A percentile compares a stretch with the other conserved stretches of the same genome.
phyloP scores from a whole-genome alignment of 2,329 filamentous ascomycete genomes.

The Zalaria obscura region DNA sequence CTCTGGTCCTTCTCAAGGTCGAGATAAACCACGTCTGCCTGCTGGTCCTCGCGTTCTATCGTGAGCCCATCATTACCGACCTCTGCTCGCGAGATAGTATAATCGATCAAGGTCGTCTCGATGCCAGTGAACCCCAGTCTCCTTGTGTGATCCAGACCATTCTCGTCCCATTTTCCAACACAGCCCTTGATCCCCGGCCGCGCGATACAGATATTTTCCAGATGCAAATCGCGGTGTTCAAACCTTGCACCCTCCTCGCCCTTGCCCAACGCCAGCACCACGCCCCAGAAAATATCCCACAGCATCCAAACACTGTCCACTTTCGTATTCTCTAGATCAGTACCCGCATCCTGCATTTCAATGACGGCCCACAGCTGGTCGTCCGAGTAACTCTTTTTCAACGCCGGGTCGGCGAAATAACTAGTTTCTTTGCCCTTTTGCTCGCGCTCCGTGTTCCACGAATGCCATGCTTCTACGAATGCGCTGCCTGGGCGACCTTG shows the following conservation, averaged over 20 bases:
- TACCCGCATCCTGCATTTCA: conserved; percentile 53
- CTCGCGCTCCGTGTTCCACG: conserved; percentile 28
- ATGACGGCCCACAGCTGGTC: conserved; percentile 49
- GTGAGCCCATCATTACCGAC: conserved; percentile 18
- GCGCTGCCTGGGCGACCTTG: conserved; percentile 39
- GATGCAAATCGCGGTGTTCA: conserved; percentile 52
- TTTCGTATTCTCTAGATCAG: conserved; percentile 32
- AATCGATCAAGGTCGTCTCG: conserved; percentile 53
- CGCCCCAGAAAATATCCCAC: conserved; percentile 55
- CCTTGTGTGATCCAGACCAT: conserved; percentile 12
- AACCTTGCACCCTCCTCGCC: conserved; percentile 46
- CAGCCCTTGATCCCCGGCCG: conserved; percentile 7
- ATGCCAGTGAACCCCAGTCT: conserved; percentile 40
- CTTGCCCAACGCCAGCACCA: conserved; percentile 45
- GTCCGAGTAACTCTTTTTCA: conserved; percentile 37
- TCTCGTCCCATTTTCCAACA: conserved; percentile 1
- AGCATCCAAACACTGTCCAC: conserved; percentile 14
- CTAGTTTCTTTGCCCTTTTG: conserved; percentile 24
- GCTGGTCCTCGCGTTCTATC: conserved; percentile 5
- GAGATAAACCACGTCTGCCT: conserved; percentile 25
- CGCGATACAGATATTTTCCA: conserved; percentile 50
- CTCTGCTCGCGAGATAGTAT: conserved; percentile 49
- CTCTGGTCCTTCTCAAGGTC: conserved; percentile 29
- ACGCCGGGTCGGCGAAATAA: conserved; percentile 42
- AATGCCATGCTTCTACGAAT: conserved; percentile 33